Percentiles rank a stretch among this genome's conserved stretches.
Conservation (phyloP, 2,329 filamentous ascomycete genomes). For the Lachnellula subtilissima region DNA sequence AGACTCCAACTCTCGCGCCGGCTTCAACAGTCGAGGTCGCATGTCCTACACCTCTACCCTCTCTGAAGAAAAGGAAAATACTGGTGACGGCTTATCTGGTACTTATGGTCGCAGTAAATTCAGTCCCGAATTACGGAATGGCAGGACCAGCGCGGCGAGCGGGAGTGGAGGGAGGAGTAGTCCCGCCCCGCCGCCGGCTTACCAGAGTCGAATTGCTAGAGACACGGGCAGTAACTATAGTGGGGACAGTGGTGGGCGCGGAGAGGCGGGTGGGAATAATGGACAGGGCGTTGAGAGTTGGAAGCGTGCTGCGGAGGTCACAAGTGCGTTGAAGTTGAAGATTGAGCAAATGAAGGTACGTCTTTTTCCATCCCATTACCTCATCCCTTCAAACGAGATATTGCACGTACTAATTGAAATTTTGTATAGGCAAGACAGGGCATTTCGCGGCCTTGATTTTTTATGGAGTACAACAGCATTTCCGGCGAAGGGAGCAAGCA, state of each 20-base stretch:
- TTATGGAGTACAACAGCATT: not conserved
- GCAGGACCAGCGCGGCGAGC: constrained; percentile 28
- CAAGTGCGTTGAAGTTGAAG: constrained; percentile 90
- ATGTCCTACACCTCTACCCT: constrained; percentile 61
- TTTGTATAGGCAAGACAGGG: constrained; percentile 44
- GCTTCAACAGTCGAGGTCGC: constrained; percentile 20
- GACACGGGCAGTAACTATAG: constrained; percentile 29
- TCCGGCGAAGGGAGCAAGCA: not conserved
- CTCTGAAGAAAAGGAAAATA: constrained; percentile 75
- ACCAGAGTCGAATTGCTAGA: constrained; percentile 28
- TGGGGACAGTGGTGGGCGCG: constrained; percentile 13
- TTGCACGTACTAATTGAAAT: constrained; percentile 3
- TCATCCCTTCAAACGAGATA: not conserved
- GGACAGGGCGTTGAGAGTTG: constrained; percentile 77
- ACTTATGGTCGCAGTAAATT: constrained; percentile 30
- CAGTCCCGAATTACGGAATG: constrained; percentile 30
- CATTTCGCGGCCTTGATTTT: constrained; percentile 39
- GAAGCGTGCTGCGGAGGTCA: constrained; percentile 95
- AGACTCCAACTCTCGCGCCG: constrained; percentile 18
- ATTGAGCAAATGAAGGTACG: constrained; percentile 96
- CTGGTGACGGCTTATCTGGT: constrained; percentile 35
- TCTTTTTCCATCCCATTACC: not conserved
- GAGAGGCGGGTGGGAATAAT: constrained; percentile 19
- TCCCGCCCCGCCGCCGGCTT: constrained; percentile 17
- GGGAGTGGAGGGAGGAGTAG: constrained; percentile 30